Percentiles rank a stretch among this genome's conserved stretches.
Conservation (phyloP, 129 eudicot species). For the carrot (Daucus carota) region DNA sequence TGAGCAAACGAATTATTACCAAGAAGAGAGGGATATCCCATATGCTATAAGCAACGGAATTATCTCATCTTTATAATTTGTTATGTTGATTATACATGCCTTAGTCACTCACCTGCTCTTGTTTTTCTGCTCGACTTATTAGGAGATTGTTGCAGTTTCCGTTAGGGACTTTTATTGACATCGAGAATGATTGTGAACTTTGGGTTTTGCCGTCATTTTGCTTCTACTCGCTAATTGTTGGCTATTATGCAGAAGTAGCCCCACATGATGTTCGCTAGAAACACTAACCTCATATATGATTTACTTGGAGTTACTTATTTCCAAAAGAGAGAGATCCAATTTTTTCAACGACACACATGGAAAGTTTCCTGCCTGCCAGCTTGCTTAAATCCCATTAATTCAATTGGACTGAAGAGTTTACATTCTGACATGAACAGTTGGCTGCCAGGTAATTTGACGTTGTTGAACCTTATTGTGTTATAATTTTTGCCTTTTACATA, state of each 20-base stretch:
- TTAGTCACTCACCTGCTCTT: no score
- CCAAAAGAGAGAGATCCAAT: constrained; percentile 26
- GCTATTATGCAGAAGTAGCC: constrained; percentile 21
- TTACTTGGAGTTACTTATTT: constrained; percentile 27
- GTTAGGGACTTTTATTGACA: neutral
- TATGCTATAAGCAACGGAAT: no score
- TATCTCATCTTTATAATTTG: no score
- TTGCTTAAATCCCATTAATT: constrained; percentile 26
- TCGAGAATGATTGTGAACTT: neutral
- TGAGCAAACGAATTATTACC: no score
- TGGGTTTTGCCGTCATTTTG: neutral
- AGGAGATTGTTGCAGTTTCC: no score
- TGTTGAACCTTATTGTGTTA: constrained; percentile 2
- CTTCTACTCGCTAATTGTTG: neutral
- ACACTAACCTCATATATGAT: constrained; percentile 37
- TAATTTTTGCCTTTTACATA: neutral
- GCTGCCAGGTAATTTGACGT: constrained; percentile 32
- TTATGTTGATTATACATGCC: no score
- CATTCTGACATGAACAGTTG: constrained; percentile 22
- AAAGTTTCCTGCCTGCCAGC: constrained; percentile 21
- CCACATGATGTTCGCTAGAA: constrained; percentile 35
- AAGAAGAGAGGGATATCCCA: no score
- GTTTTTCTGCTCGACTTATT: no score
- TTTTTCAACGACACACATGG: constrained; percentile 19
- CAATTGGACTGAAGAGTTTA: constrained; percentile 24